Percentiles rank a stretch among this genome's conserved stretches.
These are phyloP conservation scores for Cutaneotrichosporon curvatum DNA, from an alignment of 1,284 basidiomycete species.

Conservation along the genomic window DNA sequence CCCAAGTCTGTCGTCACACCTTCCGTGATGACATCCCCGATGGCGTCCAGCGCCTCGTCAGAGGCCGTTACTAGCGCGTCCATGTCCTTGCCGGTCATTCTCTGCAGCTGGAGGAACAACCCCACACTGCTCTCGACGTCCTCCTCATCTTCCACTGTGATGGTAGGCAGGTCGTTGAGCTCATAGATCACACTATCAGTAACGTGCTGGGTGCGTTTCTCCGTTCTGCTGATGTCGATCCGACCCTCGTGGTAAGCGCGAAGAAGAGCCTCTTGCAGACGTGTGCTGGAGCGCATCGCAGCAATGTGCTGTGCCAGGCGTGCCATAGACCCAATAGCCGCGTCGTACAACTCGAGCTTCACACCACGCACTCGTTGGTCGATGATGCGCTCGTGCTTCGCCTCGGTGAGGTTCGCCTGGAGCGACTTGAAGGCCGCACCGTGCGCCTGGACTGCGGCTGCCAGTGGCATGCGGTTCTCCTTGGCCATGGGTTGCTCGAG, in stretches of 20 bases:
- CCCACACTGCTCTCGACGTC: conserved; percentile 60
- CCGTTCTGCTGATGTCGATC: conserved; percentile 39
- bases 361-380: conserved; percentile 47
- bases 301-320: conserved; percentile 84
- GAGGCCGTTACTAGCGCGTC: conserved; percentile 64
- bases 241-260: conserved; percentile 57
- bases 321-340: conserved; percentile 73
- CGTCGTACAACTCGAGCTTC: conserved; percentile 63
- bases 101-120: conserved; percentile 75
- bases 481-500: conserved; percentile 52
- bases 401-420: conserved; percentile 73
- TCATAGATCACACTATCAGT: conserved; percentile 38
- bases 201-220: conserved; percentile 13
- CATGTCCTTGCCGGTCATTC: conserved; percentile 71
- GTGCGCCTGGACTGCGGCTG: conserved; percentile 69
- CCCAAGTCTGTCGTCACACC: conserved; percentile 3
- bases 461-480: conserved; percentile 52
- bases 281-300: conserved; percentile 72
- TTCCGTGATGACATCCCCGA: conserved; percentile 30
- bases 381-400: conserved; percentile 70
- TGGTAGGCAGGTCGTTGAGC: conserved; percentile 45
- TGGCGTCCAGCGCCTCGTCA: conserved; percentile 37
- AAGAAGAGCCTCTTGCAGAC: conserved; percentile 71
- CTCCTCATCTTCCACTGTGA: conserved; percentile 33
- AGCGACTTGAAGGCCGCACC: conserved; percentile 79